Evolutionary conservation across 306 rosid genomes (phyloP).

Genomic region (Rosa lucieae): DNA sequence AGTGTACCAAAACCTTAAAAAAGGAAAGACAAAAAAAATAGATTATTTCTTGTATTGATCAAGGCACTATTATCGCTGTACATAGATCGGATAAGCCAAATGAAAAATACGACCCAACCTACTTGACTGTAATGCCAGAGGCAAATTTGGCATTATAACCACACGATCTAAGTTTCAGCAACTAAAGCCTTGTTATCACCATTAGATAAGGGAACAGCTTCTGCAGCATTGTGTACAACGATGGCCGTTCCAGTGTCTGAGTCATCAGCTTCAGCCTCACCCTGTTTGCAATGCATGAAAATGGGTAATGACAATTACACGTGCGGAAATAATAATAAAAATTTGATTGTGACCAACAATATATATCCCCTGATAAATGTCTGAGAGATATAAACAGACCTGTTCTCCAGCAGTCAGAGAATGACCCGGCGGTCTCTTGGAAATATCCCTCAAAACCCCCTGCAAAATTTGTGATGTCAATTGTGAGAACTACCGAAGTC

Average conservation of each 20-base stretch:
- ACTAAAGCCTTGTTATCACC: slow-evolving; percentile 56
- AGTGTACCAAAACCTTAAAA: slow-evolving; percentile 21
- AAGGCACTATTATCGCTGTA: slow-evolving; percentile 56
- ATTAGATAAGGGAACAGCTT: slow-evolving; percentile 41
- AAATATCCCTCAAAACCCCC: slow-evolving; percentile 82
- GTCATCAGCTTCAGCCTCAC: slow-evolving; percentile 53
- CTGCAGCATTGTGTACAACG: slow-evolving; percentile 37
- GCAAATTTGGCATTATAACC: slow-evolving; percentile 33
- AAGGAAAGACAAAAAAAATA: not conserved
- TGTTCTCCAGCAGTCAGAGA: slow-evolving; percentile 43
- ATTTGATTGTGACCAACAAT: not conserved
- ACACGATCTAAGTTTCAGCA: slow-evolving; percentile 49
- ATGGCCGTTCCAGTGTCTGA: slow-evolving; percentile 45
- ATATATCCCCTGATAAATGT: not conserved
- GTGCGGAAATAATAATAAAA: not conserved
- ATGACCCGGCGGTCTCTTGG: slow-evolving; percentile 72
- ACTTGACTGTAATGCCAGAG: slow-evolving; percentile 35
- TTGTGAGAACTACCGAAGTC: not conserved
- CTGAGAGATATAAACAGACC: slow-evolving; percentile 35
- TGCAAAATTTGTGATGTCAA: slow-evolving; percentile 35
- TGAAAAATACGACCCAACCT: slow-evolving; percentile 44
- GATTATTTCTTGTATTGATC: slow-evolving; percentile 46
- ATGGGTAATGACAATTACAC: not conserved
- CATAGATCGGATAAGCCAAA: slow-evolving; percentile 49
- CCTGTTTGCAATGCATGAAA: slow-evolving; percentile 36